phyloP scores from a whole-genome alignment of 225 moss, liverwort and hornwort species.

The Pseudisothecium myosuroides region DNA sequence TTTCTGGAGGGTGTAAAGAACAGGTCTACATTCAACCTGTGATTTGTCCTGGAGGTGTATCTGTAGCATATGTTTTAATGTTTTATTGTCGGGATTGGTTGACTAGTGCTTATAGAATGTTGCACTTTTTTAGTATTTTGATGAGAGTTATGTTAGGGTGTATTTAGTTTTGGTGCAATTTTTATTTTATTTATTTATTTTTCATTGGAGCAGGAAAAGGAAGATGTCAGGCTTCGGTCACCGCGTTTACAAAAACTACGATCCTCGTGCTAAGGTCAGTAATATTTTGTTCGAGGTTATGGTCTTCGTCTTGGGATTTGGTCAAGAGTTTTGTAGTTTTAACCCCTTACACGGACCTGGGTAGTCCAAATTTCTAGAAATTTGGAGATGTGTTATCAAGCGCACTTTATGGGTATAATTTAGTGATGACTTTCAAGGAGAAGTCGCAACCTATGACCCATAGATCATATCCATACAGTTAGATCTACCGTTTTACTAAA shows the following conservation, averaged over 20 bases:
- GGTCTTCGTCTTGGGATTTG: neutral
- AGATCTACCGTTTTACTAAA: neutral
- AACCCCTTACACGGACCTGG: neutral
- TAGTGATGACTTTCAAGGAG: neutral
- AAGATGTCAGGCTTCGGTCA: slow-evolving; percentile 99
- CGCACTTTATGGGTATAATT: neutral
- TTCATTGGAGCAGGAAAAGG: slow-evolving; percentile 50
- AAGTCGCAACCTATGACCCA: neutral
- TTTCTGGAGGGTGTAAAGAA: slow-evolving; percentile 85
- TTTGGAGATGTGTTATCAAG: neutral
- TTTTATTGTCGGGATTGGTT: neutral
- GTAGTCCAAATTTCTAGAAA: neutral
- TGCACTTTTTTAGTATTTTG: neutral
- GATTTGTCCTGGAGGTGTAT: neutral
- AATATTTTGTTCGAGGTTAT: neutral
- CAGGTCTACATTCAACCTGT: slow-evolving; percentile 23
- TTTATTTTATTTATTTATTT: neutral
- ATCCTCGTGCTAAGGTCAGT: slow-evolving; percentile 91
- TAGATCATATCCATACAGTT: neutral
- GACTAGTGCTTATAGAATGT: neutral
- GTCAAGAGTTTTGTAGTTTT: neutral
- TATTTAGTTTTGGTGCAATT: neutral
- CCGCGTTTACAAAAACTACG: slow-evolving; percentile 94
- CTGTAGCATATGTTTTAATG: neutral
- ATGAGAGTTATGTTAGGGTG: neutral